Percentiles rank a stretch among this genome's conserved stretches.
phyloP scores from a whole-genome alignment of 441 rosid species.

The Arabidopsis lyrata region DNA sequence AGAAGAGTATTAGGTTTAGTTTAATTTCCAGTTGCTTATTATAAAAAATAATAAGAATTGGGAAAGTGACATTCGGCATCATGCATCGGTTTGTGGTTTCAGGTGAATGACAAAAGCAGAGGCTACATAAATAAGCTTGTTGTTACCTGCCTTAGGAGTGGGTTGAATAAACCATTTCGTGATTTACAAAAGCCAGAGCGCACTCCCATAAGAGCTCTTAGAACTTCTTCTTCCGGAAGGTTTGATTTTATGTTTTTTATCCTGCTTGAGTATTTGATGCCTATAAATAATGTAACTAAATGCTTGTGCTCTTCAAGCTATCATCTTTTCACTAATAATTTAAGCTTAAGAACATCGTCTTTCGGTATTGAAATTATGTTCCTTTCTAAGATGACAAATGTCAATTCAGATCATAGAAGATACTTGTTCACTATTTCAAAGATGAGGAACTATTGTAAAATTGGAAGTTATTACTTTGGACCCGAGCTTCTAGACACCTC shows the following conservation, averaged over 20 bases:
- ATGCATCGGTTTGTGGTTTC: constrained; percentile 46
- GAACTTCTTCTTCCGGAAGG: constrained; percentile 99
- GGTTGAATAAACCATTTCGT: constrained; percentile 87
- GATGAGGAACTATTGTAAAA: constrained; percentile 23
- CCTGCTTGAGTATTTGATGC: constrained; percentile 16
- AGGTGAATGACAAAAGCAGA: constrained; percentile 93
- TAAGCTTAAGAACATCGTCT: constrained; percentile 30
- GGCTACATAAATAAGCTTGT: constrained; percentile 90
- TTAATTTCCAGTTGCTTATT: constrained; percentile 22
- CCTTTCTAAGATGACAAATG: constrained; percentile 22
- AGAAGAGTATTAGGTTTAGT: constrained; percentile 24
- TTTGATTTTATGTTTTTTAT: constrained; percentile 39
- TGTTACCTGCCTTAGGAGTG: constrained; percentile 96
- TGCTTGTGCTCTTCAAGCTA: constrained; percentile 27
- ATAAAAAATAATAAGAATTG: constrained; percentile 3
- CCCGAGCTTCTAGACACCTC: constrained; percentile 20
- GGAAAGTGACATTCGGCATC: constrained; percentile 26
- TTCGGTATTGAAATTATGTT: neutral
- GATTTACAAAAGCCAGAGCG: constrained; percentile 97
- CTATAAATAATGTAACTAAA: constrained; percentile 23
- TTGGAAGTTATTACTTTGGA: constrained; percentile 22
- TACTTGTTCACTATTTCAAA: constrained; percentile 29
- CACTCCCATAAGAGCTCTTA: constrained; percentile 90
- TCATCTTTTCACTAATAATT: constrained; percentile 16
- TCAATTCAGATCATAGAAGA: constrained; percentile 23